Evolutionary conservation across 176 grass and related monocot species (phyloP), one percentile per base, ranked within the genome.

Genomic region (Alopecurus myosuroides): DNA sequence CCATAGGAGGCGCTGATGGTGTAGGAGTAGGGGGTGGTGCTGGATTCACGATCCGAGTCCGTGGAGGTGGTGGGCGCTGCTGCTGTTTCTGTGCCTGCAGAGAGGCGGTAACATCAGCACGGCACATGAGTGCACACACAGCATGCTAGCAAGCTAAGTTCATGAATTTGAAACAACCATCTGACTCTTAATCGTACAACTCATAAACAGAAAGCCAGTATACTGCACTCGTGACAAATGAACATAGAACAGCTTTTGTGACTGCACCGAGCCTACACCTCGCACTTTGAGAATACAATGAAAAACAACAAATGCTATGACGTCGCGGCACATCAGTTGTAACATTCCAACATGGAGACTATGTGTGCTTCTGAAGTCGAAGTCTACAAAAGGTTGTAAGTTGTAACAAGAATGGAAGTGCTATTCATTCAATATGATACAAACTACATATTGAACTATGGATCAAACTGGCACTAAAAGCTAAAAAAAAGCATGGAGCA

Each of bases 81-180:
- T 90, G 88, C 18, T 86, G 79, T 25, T 90, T 84, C 29, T 90
- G 88, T 90, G 84, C 74, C 88, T 90, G 88, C 3, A 79, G 3
- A 64, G 22, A 37, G 22, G 13, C 3, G 10, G 45, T 37, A n/a
- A 66, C 17, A 1, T 87, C 48, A 45, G 48, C n/a, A n/a, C 15
- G 2, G 7, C 4, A 4, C 25, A 67, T 3, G 30, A 0, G 8
- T 1, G 11, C 19, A 8, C 9, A 55, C 15, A 55, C 10, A n/a
- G 42, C 30, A 65, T 31, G 33, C 31, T 65, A 65, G n/a, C n/a
- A n/a, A n/a, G n/a, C n/a, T n/a, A n/a, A n/a, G n/a, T n/a, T n/a
- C n/a, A n/a, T n/a, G n/a, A n/a, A n/a, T n/a, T n/a, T n/a, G n/a
- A n/a, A 33, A 41, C 3, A 78, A 71, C 15, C 9, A 77, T 82